These are phyloP conservation scores for Vigna reflexopilosa DNA, from an alignment of 306 rosid species.

Conservation along the genomic window DNA sequence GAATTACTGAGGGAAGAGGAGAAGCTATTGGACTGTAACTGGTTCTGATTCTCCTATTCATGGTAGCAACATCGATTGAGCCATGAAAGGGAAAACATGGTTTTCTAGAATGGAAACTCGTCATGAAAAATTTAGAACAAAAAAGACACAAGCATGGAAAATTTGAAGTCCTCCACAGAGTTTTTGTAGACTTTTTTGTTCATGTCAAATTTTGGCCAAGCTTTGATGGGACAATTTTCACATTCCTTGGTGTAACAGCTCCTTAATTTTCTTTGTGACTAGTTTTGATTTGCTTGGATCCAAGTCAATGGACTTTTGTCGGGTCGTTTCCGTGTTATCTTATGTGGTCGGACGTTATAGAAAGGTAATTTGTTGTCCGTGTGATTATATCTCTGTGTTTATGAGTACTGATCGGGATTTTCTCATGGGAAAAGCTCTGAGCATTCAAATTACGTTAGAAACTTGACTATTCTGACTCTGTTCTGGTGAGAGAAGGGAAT, in stretches of 20 bases:
- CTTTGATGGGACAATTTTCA: neutral
- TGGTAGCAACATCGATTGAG: neutral
- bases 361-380: neutral
- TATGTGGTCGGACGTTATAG: neutral
- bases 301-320: constrained; percentile 1
- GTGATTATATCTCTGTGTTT: neutral
- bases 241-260: too few species aligned
- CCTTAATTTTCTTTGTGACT: neutral
- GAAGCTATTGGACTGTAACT: neutral
- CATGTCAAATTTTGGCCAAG: neutral
- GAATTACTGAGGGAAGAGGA: neutral
- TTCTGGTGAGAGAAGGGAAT: too few species aligned
- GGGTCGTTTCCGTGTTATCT: neutral
- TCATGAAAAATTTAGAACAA: neutral
- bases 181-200: neutral
- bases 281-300: neutral
- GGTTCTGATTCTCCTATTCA: neutral
- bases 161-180: neutral
- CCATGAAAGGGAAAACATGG: neutral
- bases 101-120: neutral
- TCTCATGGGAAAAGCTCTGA: too few species aligned
- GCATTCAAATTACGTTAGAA: neutral
- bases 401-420: too few species aligned
- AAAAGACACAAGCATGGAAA: neutral
- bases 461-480: too few species aligned